Base-by-base conservation (phyloP, 352 stramenopile genomes). In the Phytophthora sp. region DNA sequence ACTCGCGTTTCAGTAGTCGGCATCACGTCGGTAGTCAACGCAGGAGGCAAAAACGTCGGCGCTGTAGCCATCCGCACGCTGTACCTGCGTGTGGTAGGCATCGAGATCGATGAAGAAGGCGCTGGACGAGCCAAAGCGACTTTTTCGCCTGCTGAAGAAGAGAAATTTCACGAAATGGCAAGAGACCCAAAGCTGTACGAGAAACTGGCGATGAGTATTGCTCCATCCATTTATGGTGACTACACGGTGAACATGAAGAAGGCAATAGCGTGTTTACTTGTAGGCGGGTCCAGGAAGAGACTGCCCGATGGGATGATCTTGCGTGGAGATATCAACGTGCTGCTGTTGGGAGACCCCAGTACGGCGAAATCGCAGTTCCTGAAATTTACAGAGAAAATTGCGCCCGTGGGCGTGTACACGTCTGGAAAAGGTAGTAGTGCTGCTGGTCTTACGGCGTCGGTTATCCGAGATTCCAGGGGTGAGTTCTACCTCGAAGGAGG, bases 281-380 rank as follows among this genome's bases (percentile, higher is more conserved):
- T 99, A 24, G 92, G 94, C 13, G 97, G 98, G 0, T 98, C 94
- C 0, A 73, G 95, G 3, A 99, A 99, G 69, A 70, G 86, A 11
- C 74, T 99, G 12, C 94, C 95, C 2, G 98, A 99, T 78, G 97
- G 97, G 27, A 98, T 99, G 79, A 97, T 94, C 35, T 79, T 99
- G 2, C 80, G 98, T 44, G 97, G 98, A 46, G 98, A 99, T 66
- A 99, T 99, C 58, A 99, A 99, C 66, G 91, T 99, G 15, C 80
- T 99, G 23, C 65, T 99, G 20, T 78, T 99, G 15, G 97, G 98
- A 38, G 97, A 99, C 82, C 98, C 97, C 3, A 98, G 89, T 49
- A 99, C 96, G 0, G 97, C 96, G 44, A 99, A 99, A 75, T 97
- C 82, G 31, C 97, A 99, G 72, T 99, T 99, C 72, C 74, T 99